Evolutionary conservation across 2,329 filamentous ascomycete species (phyloP), one percentile per base, ranked within the genome.

Genomic region (Fusarium praegraminearum): DNA sequence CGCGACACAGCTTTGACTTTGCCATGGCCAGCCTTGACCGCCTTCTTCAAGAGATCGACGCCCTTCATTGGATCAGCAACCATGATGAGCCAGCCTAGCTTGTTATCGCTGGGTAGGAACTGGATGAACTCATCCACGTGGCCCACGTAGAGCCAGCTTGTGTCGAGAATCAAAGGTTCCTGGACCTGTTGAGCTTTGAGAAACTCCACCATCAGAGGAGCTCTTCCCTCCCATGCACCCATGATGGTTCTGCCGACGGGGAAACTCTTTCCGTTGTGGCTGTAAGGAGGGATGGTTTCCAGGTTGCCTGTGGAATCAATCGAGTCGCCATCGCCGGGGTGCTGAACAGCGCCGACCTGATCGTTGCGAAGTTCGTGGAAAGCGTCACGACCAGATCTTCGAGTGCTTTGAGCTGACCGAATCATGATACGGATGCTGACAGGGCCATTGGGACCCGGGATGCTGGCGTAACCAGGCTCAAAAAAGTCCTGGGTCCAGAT

Each of bases 401-500:
- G 76, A 2, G 47, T 56, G 15, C 65, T 61, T 53, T 81, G 79
- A 0, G 60, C 66, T 0, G 76, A 77, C 2, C 76, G 62, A 13
- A 81, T 70, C 61, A 80, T 74, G 22, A 81, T 71, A 5, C 76
- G 76, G 3, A 81, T 66, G 1, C 65, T 64, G 12, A 78, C 56
- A 7, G 78, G 70, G 0, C 79, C 78, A 4, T 78, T 43, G 0
- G 77, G 77, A 0, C 80, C 80, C 1, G 81, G 81, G 54, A 82
- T 82, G 47, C 76, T 80, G 0, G 75, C 69, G 57, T 80, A 83
- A 0, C 72, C 80, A 0, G 80, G 77, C 65, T 83, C 80, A 24
- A 82, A 65, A 43, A 79, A 77, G 58, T 83, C 80, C 51, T 82
- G 80, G 0, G 76, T 75, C 81, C 80, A 83, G 20, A 68, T 55